Conservation (phyloP, 495 filamentous ascomycete genomes). For the Annulohypoxylon moriforme region DNA sequence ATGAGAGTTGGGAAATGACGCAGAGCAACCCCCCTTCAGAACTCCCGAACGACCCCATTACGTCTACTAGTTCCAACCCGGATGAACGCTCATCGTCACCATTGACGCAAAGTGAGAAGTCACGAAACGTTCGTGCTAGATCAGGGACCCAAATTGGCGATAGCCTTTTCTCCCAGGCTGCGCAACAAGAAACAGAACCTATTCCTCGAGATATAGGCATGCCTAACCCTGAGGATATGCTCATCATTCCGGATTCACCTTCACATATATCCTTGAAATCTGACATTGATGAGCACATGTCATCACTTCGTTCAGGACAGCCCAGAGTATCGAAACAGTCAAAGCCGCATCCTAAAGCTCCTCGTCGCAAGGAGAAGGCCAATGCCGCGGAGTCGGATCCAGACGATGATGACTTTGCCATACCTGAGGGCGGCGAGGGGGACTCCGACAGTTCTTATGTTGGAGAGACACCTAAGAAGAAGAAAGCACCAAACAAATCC, state of each 20-base stretch:
- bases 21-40: constrained; percentile 42
- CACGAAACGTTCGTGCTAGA: not conserved
- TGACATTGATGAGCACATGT: constrained; percentile 23
- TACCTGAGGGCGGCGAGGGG: constrained; percentile 5
- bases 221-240: constrained; percentile 18
- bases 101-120: not conserved
- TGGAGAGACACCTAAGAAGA: constrained; percentile 14
- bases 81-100: constrained; percentile 40
- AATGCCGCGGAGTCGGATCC: not conserved
- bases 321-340: not conserved
- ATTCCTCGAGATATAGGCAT: constrained; percentile 27
- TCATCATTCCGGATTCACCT: constrained; percentile 16
- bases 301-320: not conserved
- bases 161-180: constrained; percentile 31
- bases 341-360: not conserved
- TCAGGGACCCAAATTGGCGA: not conserved
- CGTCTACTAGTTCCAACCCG: constrained; percentile 29
- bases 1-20: constrained; percentile 31
- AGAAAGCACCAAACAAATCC: constrained; percentile 5
- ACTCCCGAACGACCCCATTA: constrained; percentile 33
- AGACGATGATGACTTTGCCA: constrained; percentile 20
- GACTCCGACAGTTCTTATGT: constrained; percentile 33
- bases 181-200: constrained; percentile 35
- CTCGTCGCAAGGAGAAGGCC: not conserved
- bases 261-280: constrained; percentile 4